These are phyloP conservation scores for Saccharomycopsis babjevae DNA, from an alignment of 805 yeast genomes.

Conservation along the genomic window DNA sequence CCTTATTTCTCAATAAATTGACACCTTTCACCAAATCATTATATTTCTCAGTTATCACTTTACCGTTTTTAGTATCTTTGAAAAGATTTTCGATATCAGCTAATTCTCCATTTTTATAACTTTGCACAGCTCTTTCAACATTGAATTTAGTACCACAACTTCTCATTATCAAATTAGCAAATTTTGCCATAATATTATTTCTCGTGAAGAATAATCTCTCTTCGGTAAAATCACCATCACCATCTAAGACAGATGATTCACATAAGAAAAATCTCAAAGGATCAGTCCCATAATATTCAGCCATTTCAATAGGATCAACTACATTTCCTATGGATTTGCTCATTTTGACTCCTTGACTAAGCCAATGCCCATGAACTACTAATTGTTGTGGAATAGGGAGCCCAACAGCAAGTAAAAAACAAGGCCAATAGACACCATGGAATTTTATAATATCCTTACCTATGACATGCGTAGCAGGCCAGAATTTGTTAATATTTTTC, in stretches of 20 bases:
- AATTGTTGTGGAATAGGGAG: constrained; percentile 61
- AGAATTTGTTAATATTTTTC: constrained; percentile 24
- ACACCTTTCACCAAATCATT: constrained; percentile 26
- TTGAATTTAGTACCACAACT: constrained; percentile 63
- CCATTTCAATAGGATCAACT: constrained; percentile 73
- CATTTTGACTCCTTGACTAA: constrained; percentile 84
- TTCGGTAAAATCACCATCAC: constrained; percentile 74
- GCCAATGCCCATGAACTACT: constrained; percentile 92
- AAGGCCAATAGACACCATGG: constrained; percentile 93
- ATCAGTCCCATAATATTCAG: constrained; percentile 58
- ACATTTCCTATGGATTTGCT: constrained; percentile 89
- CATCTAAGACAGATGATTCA: constrained; percentile 62
- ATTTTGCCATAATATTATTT: constrained; percentile 66
- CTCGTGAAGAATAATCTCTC: constrained; percentile 41
- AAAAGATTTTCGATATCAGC: neutral
- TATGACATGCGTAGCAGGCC: constrained; percentile 74
- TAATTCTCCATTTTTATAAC: neutral
- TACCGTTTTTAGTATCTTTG: neutral
- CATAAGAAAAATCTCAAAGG: constrained; percentile 64
- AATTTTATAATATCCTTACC: constrained; percentile 89
- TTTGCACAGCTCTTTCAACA: constrained; percentile 35
- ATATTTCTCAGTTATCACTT: neutral
- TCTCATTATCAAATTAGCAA: constrained; percentile 70
- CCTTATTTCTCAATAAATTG: constrained; percentile 27
- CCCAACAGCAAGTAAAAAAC: constrained; percentile 75